Evolutionary conservation across 2,329 filamentous ascomycete species (phyloP), one percentile per base, ranked within the genome.

Genomic region (Colletotrichum spinosum): DNA sequence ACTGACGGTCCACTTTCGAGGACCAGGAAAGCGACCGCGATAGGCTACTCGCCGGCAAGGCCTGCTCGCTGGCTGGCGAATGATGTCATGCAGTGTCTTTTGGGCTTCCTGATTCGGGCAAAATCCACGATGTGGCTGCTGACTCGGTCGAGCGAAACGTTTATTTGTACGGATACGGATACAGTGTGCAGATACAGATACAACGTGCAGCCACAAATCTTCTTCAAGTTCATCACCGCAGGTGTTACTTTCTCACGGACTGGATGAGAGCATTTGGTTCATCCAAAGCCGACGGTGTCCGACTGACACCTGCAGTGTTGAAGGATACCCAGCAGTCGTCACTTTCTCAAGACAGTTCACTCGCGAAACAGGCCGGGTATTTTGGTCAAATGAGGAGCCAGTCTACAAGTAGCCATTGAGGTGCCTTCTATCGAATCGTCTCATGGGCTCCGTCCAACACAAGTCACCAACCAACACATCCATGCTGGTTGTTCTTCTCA

Each of bases 1-100:
- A 25, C 25, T 25, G 25, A 25, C 25, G 25, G 4, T 59, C 58
- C 62, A 62, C 35, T 51, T 1, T 8, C n/a, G 44, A 42, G 38
- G 51, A 42, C 39, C 44, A 48, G 57, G 61, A 55, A 50, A 25
- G 56, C 42, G 45, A 37, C 34, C 44, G 44, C 45, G 17, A 38
- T 54, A 44, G 60, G 44, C 13, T 46, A 34, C 38, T 53, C n/a
- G 49, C 55, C 60, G 49, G 60, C 49, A 37, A 59, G 25, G 55
- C 38, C 37, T 63, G 60, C 60, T 49, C 17, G 13, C 42, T 41
- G 7, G 37, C 44, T 25, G 50, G 4, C 61, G 38, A 54, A 49
- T 64, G 61, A 64, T 64, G 55, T 60, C 61, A 64, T 64, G 50
- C 33, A 8, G 33, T 52, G 44, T 60, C 42, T 48, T 11, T 7